Conservation (phyloP, 169 alveolate genomes). For the Plasmodium fragile region DNA sequence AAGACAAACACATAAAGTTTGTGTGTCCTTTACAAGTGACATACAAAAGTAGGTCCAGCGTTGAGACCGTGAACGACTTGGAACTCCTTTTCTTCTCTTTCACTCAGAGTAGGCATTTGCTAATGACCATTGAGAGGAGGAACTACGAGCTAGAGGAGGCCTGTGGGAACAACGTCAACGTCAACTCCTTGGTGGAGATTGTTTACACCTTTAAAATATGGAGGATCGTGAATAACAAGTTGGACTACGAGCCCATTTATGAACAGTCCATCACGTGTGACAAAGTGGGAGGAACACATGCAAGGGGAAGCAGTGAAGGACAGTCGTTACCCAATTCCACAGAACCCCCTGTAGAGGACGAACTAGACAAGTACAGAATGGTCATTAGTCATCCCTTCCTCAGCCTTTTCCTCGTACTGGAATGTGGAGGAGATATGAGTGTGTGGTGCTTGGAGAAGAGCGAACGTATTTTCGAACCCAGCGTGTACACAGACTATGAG, state of each 20-base stretch:
- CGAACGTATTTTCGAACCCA: conserved; percentile 23
- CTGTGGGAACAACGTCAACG: neutral
- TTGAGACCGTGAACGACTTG: conserved; percentile 41
- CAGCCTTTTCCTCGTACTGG: conserved; percentile 26
- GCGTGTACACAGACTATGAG: conserved; percentile 18
- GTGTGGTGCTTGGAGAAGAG: conserved; percentile 37
- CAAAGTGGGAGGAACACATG: neutral
- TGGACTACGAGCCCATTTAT: neutral
- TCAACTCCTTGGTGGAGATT: neutral
- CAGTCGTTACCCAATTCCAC: neutral
- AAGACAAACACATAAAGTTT: conserved; percentile 30
- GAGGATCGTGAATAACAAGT: neutral
- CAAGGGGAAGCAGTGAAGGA: neutral
- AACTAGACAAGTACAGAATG: conserved; percentile 17
- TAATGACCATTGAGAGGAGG: conserved; percentile 64
- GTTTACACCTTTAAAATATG: conserved; percentile 19
- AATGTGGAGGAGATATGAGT: conserved; percentile 10
- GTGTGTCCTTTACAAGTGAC: conserved; percentile 35
- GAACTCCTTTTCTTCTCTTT: conserved; percentile 28
- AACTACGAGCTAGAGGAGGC: conserved; percentile 7
- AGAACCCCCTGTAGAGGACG: neutral
- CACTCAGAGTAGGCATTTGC: conserved; percentile 25
- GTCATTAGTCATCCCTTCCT: conserved; percentile 38
- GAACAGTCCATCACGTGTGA: neutral
- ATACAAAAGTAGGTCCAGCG: conserved; percentile 41